These are phyloP conservation scores for Tetragonia tetragonoides DNA, from an alignment of 148 eudicot genomes.

Conservation along the genomic window DNA sequence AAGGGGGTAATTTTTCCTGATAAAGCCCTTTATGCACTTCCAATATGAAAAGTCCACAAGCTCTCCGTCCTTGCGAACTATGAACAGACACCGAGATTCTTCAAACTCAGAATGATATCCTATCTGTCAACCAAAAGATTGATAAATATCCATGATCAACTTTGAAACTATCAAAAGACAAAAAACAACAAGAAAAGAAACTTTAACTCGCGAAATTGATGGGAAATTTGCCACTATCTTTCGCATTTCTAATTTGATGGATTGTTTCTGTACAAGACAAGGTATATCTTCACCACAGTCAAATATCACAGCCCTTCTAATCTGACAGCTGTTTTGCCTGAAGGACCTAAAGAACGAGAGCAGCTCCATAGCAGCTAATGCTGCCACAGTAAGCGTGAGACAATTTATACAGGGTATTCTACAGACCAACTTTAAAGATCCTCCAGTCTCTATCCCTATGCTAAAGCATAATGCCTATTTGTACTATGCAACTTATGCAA, in stretches of 20 bases:
- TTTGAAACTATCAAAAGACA: background rate
- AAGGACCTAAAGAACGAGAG: no score
- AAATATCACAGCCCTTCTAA: no score
- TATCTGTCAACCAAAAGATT: conserved; percentile 44
- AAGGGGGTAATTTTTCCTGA: conserved; percentile 69
- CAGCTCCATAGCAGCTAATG: no score
- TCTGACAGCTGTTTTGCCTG: no score
- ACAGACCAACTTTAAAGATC: background rate
- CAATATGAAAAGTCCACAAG: conserved; percentile 79
- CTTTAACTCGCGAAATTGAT: background rate
- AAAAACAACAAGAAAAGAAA: background rate
- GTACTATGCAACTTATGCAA: no score
- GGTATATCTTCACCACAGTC: background rate
- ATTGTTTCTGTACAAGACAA: background rate
- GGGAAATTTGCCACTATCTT: background rate
- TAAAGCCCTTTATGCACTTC: conserved; percentile 87
- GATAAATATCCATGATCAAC: conserved; percentile 1
- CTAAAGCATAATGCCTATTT: no score
- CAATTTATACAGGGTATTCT: no score
- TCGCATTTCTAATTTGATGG: background rate
- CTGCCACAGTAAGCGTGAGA: no score
- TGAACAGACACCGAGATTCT: conserved; percentile 78
- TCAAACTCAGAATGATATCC: conserved; percentile 83
- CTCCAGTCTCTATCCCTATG: background rate
- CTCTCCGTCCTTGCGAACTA: conserved; percentile 82